A percentile compares a stretch with the other conserved stretches of the same genome.
phyloP scores from a whole-genome alignment of 1,284 basidiomycete genomes.

The Austropuccinia psidii region DNA sequence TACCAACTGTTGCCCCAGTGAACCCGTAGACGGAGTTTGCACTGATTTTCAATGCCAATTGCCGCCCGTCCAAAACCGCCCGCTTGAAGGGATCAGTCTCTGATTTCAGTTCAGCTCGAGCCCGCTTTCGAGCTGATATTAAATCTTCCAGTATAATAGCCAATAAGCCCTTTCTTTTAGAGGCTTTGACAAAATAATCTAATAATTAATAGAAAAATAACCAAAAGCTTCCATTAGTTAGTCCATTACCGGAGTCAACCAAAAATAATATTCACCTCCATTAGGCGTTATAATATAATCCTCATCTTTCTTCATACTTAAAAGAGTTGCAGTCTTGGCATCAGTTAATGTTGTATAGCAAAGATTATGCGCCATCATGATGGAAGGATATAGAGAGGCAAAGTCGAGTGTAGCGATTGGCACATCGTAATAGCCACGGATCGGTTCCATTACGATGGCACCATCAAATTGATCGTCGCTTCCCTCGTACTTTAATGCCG shows the following conservation, averaged over 20 bases:
- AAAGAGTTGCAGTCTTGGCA: slow-evolving; percentile 63
- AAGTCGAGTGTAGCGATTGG: slow-evolving; percentile 96
- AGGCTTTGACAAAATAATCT: slow-evolving; percentile 75
- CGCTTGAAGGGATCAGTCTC: slow-evolving; percentile 92
- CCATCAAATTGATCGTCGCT: slow-evolving; percentile 92
- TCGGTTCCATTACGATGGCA: slow-evolving; percentile 91
- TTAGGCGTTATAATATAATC: slow-evolving; percentile 84
- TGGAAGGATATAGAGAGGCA: slow-evolving; percentile 90
- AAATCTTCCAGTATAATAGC: slow-evolving; percentile 88
- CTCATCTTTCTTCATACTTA: slow-evolving; percentile 68
- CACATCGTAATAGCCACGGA: slow-evolving; percentile 82
- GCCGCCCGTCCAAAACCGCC: slow-evolving; percentile 86
- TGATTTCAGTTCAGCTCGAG: slow-evolving; percentile 85
- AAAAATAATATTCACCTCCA: slow-evolving; percentile 7
- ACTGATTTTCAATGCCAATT: slow-evolving; percentile 89
- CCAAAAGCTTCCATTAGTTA: not conserved
- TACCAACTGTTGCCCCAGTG: slow-evolving; percentile 88
- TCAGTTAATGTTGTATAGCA: slow-evolving; percentile 90
- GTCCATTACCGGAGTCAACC: not conserved
- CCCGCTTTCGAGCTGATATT: slow-evolving; percentile 78
- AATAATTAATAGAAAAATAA: not conserved
- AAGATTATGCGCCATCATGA: slow-evolving; percentile 98
- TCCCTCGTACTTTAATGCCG: slow-evolving; percentile 72
- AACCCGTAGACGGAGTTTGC: slow-evolving; percentile 98
- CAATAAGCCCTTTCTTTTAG: slow-evolving; percentile 71